These are phyloP conservation scores for Candida hispaniensis DNA, from an alignment of 805 yeast species.

Conservation along the genomic window DNA sequence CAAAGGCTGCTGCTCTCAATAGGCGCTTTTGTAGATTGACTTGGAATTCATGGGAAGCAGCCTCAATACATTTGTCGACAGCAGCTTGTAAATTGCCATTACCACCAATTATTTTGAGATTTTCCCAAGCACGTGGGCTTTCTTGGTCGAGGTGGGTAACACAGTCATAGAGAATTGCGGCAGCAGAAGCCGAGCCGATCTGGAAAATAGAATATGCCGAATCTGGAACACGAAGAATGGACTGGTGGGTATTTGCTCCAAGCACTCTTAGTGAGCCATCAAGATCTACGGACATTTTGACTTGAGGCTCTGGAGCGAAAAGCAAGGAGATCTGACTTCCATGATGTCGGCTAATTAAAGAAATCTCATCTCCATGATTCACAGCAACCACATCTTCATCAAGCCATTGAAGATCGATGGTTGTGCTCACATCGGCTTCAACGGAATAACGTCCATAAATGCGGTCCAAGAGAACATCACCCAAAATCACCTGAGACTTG, in stretches of 20 bases:
- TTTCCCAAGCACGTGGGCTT: constrained; percentile 75
- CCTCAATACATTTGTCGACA: constrained; percentile 57
- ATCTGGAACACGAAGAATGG: constrained; percentile 51
- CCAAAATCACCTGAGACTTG: constrained; percentile 8
- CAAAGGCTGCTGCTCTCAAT: constrained; percentile 74
- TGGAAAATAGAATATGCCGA: constrained; percentile 53
- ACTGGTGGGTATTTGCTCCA: constrained; percentile 46
- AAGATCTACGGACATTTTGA: constrained; percentile 38
- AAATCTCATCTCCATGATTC: constrained; percentile 48
- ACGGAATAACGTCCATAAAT: constrained; percentile 8
- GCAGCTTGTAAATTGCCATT: constrained; percentile 45
- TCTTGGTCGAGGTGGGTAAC: constrained; percentile 52
- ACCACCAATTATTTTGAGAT: constrained; percentile 46
- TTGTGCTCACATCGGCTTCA: constrained; percentile 2
- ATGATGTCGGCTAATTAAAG: constrained; percentile 61
- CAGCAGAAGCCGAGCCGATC: constrained; percentile 74
- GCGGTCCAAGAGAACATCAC: constrained; percentile 10
- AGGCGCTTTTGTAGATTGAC: constrained; percentile 70
- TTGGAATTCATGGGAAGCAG: constrained; percentile 69
- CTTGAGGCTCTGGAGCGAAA: constrained; percentile 25
- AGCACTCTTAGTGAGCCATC: constrained; percentile 61
- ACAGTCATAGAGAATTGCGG: constrained; percentile 76
- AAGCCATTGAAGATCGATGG: constrained; percentile 48
- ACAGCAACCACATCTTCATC: constrained; percentile 71
- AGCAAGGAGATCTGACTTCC: constrained; percentile 30